Percentiles rank a stretch among this genome's conserved stretches.
phyloP scores from a whole-genome alignment of 768 basidiomycete genomes.

The Psilocybe azurescens region DNA sequence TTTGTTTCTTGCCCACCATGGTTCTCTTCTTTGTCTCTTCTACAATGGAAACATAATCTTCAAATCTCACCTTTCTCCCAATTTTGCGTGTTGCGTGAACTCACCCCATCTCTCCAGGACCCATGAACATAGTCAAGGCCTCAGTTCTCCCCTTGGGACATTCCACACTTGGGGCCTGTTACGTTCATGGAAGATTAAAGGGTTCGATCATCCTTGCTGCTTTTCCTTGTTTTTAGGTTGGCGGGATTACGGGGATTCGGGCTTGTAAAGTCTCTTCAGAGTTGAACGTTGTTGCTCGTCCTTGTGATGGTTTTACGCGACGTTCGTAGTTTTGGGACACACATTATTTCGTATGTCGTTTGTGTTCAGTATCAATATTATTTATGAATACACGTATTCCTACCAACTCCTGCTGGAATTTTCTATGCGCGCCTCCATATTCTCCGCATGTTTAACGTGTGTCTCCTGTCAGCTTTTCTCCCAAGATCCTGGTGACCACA shows the following conservation, averaged over 20 bases:
- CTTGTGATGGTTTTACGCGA: slow-evolving; percentile 34
- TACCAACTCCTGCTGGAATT: no score
- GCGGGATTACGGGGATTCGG: slow-evolving; percentile 48
- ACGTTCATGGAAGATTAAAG: slow-evolving; percentile 72
- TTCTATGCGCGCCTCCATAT: no score
- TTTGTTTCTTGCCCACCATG: not conserved
- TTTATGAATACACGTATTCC: no score
- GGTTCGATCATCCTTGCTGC: slow-evolving; percentile 47
- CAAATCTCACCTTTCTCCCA: not conserved
- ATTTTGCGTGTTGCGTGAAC: not conserved
- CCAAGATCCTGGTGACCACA: no score
- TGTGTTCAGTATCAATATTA: not conserved
- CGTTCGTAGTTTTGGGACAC: slow-evolving; percentile 73
- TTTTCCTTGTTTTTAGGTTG: slow-evolving; percentile 60
- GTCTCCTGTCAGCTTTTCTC: no score
- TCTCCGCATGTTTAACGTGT: no score
- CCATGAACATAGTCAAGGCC: slow-evolving; percentile 75
- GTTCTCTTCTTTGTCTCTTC: not conserved
- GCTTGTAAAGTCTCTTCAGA: slow-evolving; percentile 60
- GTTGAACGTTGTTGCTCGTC: slow-evolving; percentile 52
- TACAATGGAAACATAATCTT: slow-evolving; percentile 4
- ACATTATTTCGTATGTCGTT: slow-evolving; percentile 39
- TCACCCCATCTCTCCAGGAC: not conserved
- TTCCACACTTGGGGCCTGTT: slow-evolving; percentile 63
- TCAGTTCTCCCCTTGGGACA: slow-evolving; percentile 35